Conservation (phyloP, 2,329 filamentous ascomycete genomes). For the Plenodomus biglobosus region DNA sequence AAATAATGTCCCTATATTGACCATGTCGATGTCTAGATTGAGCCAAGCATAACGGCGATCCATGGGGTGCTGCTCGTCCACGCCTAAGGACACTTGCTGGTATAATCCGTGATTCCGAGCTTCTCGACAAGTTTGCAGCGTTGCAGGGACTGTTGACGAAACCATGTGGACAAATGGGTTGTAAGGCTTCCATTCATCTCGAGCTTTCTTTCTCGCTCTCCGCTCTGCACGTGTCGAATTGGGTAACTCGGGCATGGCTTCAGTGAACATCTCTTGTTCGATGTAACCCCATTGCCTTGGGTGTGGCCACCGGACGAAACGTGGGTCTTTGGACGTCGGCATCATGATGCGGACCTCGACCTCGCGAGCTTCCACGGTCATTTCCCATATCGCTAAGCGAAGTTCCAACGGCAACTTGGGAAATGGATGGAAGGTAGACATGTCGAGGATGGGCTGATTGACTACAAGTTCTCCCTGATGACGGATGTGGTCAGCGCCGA, state of each 20-base stretch:
- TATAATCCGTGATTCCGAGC: constrained; percentile 9
- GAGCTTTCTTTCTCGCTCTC: too few relatives aligned
- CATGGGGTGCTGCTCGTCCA: too few relatives aligned
- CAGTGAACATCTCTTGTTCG: too few relatives aligned
- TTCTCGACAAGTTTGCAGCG: constrained; percentile 11
- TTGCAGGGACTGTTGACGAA: constrained; percentile 8
- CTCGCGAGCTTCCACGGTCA: constrained; percentile 11
- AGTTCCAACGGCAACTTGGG: constrained; percentile 12
- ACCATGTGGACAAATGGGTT: too few relatives aligned
- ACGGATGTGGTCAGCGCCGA: too few relatives aligned
- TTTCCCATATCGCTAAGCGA: constrained; percentile 15
- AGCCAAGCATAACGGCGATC: constrained; percentile 9
- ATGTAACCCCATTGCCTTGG: too few relatives aligned
- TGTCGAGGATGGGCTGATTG: too few relatives aligned
- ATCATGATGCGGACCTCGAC: constrained; percentile 12
- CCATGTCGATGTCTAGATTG: constrained; percentile 9
- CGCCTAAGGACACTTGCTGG: constrained; percentile 59
- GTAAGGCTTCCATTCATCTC: too few relatives aligned
- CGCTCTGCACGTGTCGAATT: too few relatives aligned
- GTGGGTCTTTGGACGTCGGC: not conserved
- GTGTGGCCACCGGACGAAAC: too few relatives aligned
- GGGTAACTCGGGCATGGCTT: too few relatives aligned
- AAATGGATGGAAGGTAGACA: constrained; percentile 17
- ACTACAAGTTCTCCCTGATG: too few relatives aligned
- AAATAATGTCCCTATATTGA: constrained; percentile 1